These are phyloP conservation scores for Pisolithus tinctorius DNA, from an alignment of 768 basidiomycete species.

Conservation along the genomic window DNA sequence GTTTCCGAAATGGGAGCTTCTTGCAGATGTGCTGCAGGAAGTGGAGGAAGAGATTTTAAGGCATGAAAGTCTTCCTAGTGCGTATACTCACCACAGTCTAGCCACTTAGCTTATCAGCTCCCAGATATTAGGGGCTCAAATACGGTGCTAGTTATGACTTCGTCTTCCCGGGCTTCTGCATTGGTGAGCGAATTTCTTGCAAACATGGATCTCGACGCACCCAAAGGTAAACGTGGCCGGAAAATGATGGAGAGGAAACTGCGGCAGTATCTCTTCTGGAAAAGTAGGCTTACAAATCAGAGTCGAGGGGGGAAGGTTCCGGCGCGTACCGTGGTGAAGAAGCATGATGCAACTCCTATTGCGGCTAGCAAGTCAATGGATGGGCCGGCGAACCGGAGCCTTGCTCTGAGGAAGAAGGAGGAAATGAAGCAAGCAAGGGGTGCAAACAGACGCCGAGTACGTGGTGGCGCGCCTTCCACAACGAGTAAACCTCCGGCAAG, in stretches of 20 bases:
- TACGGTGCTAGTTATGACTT: slow-evolving; percentile 82
- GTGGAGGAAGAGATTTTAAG: slow-evolving; percentile 80
- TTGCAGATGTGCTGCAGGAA: slow-evolving; percentile 83
- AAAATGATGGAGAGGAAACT: slow-evolving; percentile 78
- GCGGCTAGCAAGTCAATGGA: slow-evolving; percentile 17
- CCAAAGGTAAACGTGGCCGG: slow-evolving; percentile 57
- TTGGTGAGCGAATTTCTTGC: slow-evolving; percentile 78
- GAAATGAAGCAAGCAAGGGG: slow-evolving; percentile 49
- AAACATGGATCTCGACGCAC: slow-evolving; percentile 46
- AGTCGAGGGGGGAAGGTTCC: slow-evolving; percentile 18
- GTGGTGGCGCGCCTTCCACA: slow-evolving; percentile 57
- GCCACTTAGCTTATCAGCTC: neutral
- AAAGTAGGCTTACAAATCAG: slow-evolving; percentile 36
- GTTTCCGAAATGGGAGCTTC: slow-evolving; percentile 85
- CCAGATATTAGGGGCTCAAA: slow-evolving; percentile 52
- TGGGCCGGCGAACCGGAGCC: slow-evolving; percentile 43
- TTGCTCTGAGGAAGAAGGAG: slow-evolving; percentile 75
- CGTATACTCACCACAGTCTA: neutral
- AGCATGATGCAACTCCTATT: slow-evolving; percentile 9
- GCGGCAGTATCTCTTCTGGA: slow-evolving; percentile 75
- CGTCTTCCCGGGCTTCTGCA: slow-evolving; percentile 66
- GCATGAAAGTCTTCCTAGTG: slow-evolving; percentile 37
- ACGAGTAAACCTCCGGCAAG: slow-evolving; percentile 8
- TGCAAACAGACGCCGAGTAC: slow-evolving; percentile 62
- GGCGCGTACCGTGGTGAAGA: neutral